Percentiles rank a stretch among this genome's conserved stretches.
phyloP scores from a whole-genome alignment of 2,329 filamentous ascomycete species.

The Alternaria novae-zelandiae region DNA sequence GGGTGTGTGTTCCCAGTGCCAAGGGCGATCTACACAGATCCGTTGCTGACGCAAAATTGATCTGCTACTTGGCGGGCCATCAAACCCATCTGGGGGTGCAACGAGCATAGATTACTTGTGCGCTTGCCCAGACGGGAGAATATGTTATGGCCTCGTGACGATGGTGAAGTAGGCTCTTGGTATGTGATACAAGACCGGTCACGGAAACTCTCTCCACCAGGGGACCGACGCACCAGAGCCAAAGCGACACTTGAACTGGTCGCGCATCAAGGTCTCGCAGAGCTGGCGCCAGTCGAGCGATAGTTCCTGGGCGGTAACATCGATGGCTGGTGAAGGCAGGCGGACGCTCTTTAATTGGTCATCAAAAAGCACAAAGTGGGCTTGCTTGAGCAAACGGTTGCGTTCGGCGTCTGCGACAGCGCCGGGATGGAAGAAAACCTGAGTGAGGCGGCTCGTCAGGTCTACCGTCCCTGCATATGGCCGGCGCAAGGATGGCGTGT shows the following conservation, averaged over 20 bases:
- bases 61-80: slow-evolving; percentile 13
- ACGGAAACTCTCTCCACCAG: slow-evolving; percentile 15
- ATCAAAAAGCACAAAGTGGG: slow-evolving; percentile 25
- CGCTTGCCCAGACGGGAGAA: slow-evolving; percentile 14
- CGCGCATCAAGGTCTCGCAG: slow-evolving; percentile 19
- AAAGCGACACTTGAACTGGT: slow-evolving; percentile 20
- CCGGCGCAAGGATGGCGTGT: slow-evolving; percentile 2
- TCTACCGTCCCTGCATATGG: slow-evolving; percentile 5
- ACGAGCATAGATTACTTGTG: slow-evolving; percentile 4
- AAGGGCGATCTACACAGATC: slow-evolving; percentile 21
- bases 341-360: slow-evolving; percentile 20
- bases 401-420: slow-evolving; percentile 11
- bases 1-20: slow-evolving; percentile 15
- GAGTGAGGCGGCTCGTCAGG: slow-evolving; percentile 12
- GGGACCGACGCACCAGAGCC: slow-evolving; percentile 10
- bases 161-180: not conserved
- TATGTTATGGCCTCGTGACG: slow-evolving; percentile 3
- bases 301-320: slow-evolving; percentile 16
- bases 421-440: slow-evolving; percentile 18
- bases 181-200: not conserved
- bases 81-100: slow-evolving; percentile 2
- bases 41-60: slow-evolving; percentile 14
- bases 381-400: slow-evolving; percentile 6
- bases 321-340: slow-evolving; percentile 18
- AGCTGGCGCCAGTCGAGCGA: slow-evolving; percentile 24